phyloP scores from a whole-genome alignment of 208 protist genomes.

The Leishmania major region DNA sequence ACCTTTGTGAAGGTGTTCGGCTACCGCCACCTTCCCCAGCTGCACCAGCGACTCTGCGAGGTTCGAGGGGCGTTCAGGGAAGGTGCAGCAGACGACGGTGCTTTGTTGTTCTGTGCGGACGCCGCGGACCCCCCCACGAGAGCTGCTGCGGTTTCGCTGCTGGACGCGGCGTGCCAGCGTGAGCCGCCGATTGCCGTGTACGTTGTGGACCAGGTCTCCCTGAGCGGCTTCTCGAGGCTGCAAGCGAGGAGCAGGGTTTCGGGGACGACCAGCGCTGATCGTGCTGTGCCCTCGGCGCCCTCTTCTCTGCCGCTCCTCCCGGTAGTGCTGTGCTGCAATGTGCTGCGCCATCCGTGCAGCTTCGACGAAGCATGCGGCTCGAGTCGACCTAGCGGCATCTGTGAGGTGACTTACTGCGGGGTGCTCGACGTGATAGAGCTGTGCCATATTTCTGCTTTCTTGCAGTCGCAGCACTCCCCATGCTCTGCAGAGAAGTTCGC shows the following conservation, averaged over 20 bases:
- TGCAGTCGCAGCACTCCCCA: not conserved
- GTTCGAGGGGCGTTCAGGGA: not conserved
- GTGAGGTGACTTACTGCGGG: constrained; percentile 10
- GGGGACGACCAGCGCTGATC: not conserved
- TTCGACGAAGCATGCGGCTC: not conserved
- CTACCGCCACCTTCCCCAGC: constrained; percentile 19
- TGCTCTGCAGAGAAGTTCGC: constrained; percentile 14
- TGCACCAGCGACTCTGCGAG: constrained; percentile 18
- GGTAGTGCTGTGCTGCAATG: constrained; percentile 30
- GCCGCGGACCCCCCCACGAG: not conserved
- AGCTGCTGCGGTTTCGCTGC: not conserved
- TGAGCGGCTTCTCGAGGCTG: constrained; percentile 21
- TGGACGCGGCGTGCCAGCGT: constrained; percentile 2
- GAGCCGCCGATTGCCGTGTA: constrained; percentile 28
- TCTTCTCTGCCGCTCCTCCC: constrained; percentile 13
- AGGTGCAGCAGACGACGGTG: not conserved
- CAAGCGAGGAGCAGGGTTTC: constrained; percentile 2
- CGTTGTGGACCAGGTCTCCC: constrained; percentile 31
- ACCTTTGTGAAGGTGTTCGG: constrained; percentile 46
- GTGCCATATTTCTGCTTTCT: not conserved
- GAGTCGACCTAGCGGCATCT: constrained; percentile 1
- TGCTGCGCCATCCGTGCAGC: constrained; percentile 11
- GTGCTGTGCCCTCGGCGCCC: not conserved
- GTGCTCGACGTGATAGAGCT: constrained; percentile 15
- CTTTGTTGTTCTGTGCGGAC: not conserved